Evolutionary conservation across 1,284 basidiomycete species (phyloP).

Genomic region (Marasmius fiardii): DNA sequence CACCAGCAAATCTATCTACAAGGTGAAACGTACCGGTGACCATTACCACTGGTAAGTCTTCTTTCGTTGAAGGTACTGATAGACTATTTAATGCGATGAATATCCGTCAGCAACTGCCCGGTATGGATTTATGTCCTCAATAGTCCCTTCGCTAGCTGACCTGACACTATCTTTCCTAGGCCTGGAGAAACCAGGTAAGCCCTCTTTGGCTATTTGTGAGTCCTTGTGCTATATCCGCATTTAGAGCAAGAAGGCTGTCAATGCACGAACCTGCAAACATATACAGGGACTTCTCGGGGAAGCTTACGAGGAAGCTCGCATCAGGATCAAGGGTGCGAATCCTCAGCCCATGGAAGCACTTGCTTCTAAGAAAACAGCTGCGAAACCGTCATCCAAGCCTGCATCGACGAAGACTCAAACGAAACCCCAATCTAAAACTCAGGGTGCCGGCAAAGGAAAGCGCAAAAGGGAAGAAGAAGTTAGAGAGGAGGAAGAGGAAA

Average conservation of each 20-base stretch:
- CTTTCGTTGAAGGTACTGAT: conserved; percentile 12
- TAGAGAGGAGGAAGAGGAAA: conserved; percentile 17
- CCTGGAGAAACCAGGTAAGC: background rate
- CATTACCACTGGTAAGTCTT: conserved; percentile 31
- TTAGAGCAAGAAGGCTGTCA: conserved; percentile 26
- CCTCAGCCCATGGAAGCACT: conserved; percentile 12
- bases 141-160: background rate
- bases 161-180: background rate
- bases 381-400: conserved; percentile 7
- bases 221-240: background rate
- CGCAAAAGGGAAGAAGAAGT: conserved; percentile 10
- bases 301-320: conserved; percentile 32
- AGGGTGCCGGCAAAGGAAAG: background rate
- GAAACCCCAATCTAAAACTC: conserved; percentile 1
- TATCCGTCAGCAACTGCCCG: background rate
- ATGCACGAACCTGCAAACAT: conserved; percentile 40
- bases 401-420: conserved; percentile 11
- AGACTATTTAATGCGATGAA: conserved; percentile 12
- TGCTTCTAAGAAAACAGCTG: conserved; percentile 9
- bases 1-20: conserved; percentile 22
- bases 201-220: background rate
- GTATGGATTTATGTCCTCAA: background rate
- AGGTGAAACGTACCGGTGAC: conserved; percentile 24
- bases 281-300: conserved; percentile 37
- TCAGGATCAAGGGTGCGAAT: conserved; percentile 21